Evolutionary conservation across 306 rosid genomes (phyloP).

Genomic region (Quercus berberidifolia): DNA sequence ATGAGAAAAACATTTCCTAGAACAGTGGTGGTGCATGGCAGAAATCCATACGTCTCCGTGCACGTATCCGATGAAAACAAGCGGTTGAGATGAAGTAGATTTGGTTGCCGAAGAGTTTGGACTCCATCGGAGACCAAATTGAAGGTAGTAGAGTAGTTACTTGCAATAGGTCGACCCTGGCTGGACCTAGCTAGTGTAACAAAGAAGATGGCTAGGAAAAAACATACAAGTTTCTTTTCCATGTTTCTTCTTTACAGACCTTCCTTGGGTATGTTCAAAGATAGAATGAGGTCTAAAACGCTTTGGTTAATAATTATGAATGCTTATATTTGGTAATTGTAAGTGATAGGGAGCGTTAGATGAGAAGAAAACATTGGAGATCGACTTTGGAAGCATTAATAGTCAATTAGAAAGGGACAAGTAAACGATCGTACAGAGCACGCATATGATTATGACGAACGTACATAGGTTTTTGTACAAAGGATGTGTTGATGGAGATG

Average conservation of each 20-base stretch:
- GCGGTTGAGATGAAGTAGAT: neutral
- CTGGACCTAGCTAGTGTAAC: neutral
- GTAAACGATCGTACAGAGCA: too few species aligned
- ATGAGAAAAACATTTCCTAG: conserved; percentile 39
- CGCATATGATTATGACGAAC: too few species aligned
- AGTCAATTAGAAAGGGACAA: too few species aligned
- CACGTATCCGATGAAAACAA: conserved; percentile 19
- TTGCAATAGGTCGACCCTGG: conserved; percentile 18
- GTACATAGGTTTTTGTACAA: too few species aligned
- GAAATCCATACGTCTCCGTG: conserved; percentile 41
- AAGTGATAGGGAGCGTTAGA: too few species aligned
- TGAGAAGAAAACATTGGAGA: too few species aligned
- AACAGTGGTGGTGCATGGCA: conserved; percentile 39
- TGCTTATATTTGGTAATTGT: too few species aligned
- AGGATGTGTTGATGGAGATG: too few species aligned
- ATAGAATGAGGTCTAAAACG: too few species aligned
- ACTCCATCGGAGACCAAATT: conserved; percentile 24
- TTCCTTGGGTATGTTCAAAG: too few species aligned
- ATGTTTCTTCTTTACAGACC: neutral
- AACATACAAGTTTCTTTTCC: conserved; percentile 12
- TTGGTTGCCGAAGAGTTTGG: conserved; percentile 12
- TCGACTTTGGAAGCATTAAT: too few species aligned
- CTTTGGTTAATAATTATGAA: too few species aligned
- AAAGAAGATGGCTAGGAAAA: conserved; percentile 8
- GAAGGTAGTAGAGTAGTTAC: neutral